Evolutionary conservation across 495 filamentous ascomycete species (phyloP), one percentile per base, ranked within the genome.

Genomic region (Penicillium ucsense): DNA sequence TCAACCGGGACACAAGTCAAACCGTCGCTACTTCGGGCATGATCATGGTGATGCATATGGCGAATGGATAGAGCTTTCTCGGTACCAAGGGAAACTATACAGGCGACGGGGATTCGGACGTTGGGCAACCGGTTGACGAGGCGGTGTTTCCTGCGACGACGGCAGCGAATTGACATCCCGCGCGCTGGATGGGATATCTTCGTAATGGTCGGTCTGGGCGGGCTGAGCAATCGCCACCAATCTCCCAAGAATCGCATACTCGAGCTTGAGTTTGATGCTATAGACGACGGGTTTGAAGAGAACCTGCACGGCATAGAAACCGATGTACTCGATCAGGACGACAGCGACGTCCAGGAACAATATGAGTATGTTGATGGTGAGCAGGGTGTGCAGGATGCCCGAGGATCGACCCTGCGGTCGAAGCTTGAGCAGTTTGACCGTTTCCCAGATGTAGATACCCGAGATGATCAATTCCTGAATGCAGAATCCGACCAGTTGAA

Each of bases 391-490:
- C 11, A 71, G 66, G 45, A 80, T 67, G 0, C 57, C 45, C 40
- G 59, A 41, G 3, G 61, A 48, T 6, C 48, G 58, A 12, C 55
- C 50, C 20, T 63, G 56, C 0, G 66, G 53, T 4, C 64, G 41
- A 12, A 70, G 62, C 28, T 65, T 63, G 0, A 80, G 63, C 10
- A 79, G 52, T 38, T 60, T 69, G 5, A 60, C 57, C 4, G 72
- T 76, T 46, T 75, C 74, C 63, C 63, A 74, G 6, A 83, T 63
- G 49, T 81, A 83, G 3, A 81, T 54, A 2, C 70, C 70, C 2
- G 80, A 81, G 20, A 83, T 71, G 27, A 76, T 59, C 33, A 72
- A 49, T 54, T 82, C 79, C 54, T 82, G 79, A 6, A 78, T 39
- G 42, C 66, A 73, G 58, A 82, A 79, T 2, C 62, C 72, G 3